Evolutionary conservation across 768 basidiomycete genomes (phyloP).

Genomic region (Russula sp.): DNA sequence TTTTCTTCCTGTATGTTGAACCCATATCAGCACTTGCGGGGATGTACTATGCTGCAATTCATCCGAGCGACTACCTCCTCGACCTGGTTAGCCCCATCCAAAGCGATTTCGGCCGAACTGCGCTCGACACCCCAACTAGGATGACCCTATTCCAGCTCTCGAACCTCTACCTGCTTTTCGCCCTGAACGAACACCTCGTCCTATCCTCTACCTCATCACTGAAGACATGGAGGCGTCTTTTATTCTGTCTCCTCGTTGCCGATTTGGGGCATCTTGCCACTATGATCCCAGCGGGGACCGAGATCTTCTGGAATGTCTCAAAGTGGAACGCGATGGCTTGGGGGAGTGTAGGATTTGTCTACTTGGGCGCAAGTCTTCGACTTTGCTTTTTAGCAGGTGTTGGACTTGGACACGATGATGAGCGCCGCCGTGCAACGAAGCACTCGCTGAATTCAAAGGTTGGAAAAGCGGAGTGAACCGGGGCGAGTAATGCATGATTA

Average conservation of each 20-base stretch:
- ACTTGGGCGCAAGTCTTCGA: conserved; percentile 35
- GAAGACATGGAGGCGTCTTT: conserved; percentile 44
- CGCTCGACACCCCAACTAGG: conserved; percentile 35
- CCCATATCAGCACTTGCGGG: conserved; percentile 51
- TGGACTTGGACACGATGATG: conserved; percentile 30
- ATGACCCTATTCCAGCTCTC: conserved; percentile 49
- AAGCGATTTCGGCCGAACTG: conserved; percentile 16
- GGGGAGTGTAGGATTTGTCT: conserved; percentile 56
- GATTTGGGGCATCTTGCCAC: conserved; percentile 43
- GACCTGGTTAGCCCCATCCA: conserved; percentile 36
- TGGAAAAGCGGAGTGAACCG: background rate
- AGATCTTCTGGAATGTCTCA: conserved; percentile 46
- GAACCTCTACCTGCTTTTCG: conserved; percentile 52
- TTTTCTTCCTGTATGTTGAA: conserved; percentile 53
- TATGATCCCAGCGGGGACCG: conserved; percentile 44
- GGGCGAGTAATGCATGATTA: background rate
- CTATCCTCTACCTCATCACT: conserved; percentile 44
- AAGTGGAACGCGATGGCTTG: conserved; percentile 54
- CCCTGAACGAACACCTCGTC: conserved; percentile 50
- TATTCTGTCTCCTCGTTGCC: conserved; percentile 38
- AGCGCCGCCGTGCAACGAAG: background rate
- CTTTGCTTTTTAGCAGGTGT: conserved; percentile 39
- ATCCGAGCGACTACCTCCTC: conserved; percentile 41
- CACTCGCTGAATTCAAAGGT: background rate
- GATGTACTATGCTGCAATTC: conserved; percentile 46